Base-by-base conservation (phyloP, 441 rosid genomes). In the Geranium incanum region DNA sequence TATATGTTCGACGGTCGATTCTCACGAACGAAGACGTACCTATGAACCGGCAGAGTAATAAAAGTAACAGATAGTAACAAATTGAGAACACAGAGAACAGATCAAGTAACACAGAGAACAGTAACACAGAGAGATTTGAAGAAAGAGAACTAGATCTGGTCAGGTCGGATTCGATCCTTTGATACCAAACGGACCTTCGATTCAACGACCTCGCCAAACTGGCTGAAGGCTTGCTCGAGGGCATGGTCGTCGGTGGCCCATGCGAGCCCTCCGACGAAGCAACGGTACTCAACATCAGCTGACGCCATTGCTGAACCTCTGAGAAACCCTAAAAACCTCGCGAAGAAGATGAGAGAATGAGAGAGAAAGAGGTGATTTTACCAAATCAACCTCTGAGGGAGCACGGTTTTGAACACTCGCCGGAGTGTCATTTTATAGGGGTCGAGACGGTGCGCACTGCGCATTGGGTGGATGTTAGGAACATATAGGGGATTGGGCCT, bases 201-300 rank as follows among this genome's bases (percentile, higher is more conserved):
- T 74, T 93, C 98, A 74, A 91, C 55, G 81, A 93, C 74, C 8
- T 89, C 92, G 72, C 96, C 98, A 41, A 0, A 91, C 0, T 74
- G 1, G 66, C 92, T 71, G 84, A 93, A 93, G 21, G 96, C 97
- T 0, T 69, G 72, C 36, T 81, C 82, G 0, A 93, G 90, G 36
- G 84, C 67, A 21, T 36, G 68, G 75, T 93, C 93, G 70, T 79
- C 85, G 62, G 97, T 93, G 82, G 93, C 92, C 96, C 95, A 93
- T 0, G 97, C 98, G 0, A 93, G 91, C 77, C 97, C 98, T 60
- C 95, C 97, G 52, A 93, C 95, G 70, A 93, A 93, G 86, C 97
- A 93, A 57, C 97, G 69, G 73, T 0, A 93, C 84, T 93, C 98
- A n/a, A 82, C 59, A 18, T 88, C 97, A 0, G 85, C 81, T 0